Percentiles rank a stretch among this genome's conserved stretches.
Evolutionary conservation across 768 basidiomycete genomes (phyloP).

Genomic region (Naganishia friedmannii): DNA sequence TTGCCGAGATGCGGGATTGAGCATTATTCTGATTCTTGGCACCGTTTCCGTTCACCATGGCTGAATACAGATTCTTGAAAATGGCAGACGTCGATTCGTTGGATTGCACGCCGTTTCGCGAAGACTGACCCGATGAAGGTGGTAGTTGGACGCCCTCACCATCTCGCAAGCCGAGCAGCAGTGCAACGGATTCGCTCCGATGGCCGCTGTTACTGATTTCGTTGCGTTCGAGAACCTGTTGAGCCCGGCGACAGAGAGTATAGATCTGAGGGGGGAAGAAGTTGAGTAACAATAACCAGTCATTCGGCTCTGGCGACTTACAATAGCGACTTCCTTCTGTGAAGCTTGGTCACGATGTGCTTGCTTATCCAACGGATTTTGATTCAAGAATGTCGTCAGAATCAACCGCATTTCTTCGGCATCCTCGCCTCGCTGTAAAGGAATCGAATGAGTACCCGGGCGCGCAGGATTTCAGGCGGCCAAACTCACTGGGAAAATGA

Average conservation of each 20-base stretch:
- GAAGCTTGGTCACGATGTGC: constrained; percentile 44
- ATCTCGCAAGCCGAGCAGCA: constrained; percentile 45
- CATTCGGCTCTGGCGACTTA: constrained; percentile 27
- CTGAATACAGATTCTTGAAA: constrained; percentile 21
- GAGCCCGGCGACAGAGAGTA: constrained; percentile 43
- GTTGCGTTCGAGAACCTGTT: constrained; percentile 33
- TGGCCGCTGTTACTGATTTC: constrained; percentile 35
- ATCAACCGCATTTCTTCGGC: constrained; percentile 47
- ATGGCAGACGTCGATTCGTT: constrained; percentile 12
- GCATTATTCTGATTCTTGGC: background rate
- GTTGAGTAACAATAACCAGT: background rate
- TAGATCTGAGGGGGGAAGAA: constrained; percentile 38
- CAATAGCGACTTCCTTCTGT: constrained; percentile 49
- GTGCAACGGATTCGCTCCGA: constrained; percentile 43
- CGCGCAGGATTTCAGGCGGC: background rate
- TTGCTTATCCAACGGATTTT: constrained; percentile 43
- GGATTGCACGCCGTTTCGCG: constrained; percentile 1
- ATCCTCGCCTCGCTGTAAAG: constrained; percentile 36
- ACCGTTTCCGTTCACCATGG: constrained; percentile 15
- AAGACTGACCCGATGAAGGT: background rate
- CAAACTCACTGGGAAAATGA: constrained; percentile 45
- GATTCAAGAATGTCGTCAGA: constrained; percentile 45
- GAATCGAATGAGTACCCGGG: background rate
- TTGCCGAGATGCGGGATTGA: constrained; percentile 5
- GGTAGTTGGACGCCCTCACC: constrained; percentile 35